Conservation (phyloP, 345 rosid species). For the Citropsis articulata region DNA sequence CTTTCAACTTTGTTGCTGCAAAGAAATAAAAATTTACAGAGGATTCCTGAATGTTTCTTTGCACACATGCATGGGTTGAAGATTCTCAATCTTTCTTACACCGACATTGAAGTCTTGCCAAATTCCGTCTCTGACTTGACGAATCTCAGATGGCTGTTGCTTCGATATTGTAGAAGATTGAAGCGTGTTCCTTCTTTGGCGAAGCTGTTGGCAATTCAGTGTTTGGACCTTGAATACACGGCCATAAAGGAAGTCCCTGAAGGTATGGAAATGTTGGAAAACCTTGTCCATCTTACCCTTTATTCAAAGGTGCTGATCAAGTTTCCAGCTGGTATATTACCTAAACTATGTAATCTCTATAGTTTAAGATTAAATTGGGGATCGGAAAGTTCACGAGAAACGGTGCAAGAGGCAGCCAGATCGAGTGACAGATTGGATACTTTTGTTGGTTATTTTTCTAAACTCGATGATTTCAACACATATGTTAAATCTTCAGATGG, state of each 20-base stretch:
- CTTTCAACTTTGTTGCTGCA: not conserved
- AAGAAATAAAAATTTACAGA: not conserved
- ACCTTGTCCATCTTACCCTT: not conserved
- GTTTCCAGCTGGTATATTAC: not conserved
- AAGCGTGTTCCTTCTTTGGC: not conserved
- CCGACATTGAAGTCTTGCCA: no score
- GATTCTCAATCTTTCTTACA: not conserved
- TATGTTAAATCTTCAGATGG: not conserved
- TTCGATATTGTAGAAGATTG: not conserved
- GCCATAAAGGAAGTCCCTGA: not conserved
- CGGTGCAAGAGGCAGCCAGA: not conserved
- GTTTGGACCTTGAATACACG: not conserved
- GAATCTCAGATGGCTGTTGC: constrained; percentile 15
- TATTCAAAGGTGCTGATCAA: fast-evolving
- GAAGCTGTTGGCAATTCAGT: not conserved
- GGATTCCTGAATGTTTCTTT: constrained; percentile 14
- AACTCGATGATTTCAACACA: not conserved
- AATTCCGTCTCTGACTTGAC: not conserved
- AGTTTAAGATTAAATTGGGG: not conserved
- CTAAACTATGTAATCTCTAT: not conserved
- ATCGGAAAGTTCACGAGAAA: not conserved
- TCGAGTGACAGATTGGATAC: not conserved
- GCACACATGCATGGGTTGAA: not conserved
- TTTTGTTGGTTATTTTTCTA: not conserved
- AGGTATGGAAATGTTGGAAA: not conserved